These are phyloP conservation scores for Stagonosporopsis cucurbitacearum DNA, from an alignment of 2,329 filamentous ascomycete species.

Conservation along the genomic window DNA sequence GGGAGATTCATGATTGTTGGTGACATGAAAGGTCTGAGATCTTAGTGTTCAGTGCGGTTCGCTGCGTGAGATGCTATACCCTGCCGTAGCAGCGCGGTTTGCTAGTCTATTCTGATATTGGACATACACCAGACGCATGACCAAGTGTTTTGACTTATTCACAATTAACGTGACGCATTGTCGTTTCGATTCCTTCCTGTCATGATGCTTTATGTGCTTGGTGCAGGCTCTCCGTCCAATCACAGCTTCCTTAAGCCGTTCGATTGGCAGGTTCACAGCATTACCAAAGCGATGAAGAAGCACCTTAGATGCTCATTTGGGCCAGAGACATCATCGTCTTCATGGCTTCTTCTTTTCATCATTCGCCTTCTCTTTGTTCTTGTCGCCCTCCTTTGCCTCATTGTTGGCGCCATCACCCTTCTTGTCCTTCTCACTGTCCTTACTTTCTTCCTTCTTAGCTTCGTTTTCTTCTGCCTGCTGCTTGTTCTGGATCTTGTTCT, in stretches of 20 bases:
- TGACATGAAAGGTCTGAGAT: background rate
- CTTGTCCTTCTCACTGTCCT: slow-evolving; percentile 70
- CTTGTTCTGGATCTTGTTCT: slow-evolving; percentile 99
- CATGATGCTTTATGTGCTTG: slow-evolving; percentile 26
- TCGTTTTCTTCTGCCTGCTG: slow-evolving; percentile 97
- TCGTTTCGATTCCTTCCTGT: slow-evolving; percentile 36
- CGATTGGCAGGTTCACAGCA: background rate
- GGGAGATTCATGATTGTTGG: slow-evolving; percentile 28
- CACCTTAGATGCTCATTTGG: background rate
- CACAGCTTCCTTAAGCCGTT: background rate
- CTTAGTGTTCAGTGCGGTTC: background rate
- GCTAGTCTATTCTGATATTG: background rate
- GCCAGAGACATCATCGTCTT: background rate
- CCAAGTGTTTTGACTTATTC: background rate
- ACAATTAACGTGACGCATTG: slow-evolving; percentile 22
- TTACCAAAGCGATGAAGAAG: background rate
- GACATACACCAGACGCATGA: background rate
- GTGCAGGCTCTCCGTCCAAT: background rate
- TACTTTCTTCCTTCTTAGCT: slow-evolving; percentile 64
- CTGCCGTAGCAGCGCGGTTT: slow-evolving; percentile 31
- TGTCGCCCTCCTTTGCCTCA: slow-evolving; percentile 57
- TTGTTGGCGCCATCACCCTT: slow-evolving; percentile 63
- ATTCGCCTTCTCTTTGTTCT: slow-evolving; percentile 63
- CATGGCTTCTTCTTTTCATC: slow-evolving; percentile 59
- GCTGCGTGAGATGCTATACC: slow-evolving; percentile 27